Evolutionary conservation across 208 protist species (phyloP).

Genomic region (Acanthamoeba sp.): DNA sequence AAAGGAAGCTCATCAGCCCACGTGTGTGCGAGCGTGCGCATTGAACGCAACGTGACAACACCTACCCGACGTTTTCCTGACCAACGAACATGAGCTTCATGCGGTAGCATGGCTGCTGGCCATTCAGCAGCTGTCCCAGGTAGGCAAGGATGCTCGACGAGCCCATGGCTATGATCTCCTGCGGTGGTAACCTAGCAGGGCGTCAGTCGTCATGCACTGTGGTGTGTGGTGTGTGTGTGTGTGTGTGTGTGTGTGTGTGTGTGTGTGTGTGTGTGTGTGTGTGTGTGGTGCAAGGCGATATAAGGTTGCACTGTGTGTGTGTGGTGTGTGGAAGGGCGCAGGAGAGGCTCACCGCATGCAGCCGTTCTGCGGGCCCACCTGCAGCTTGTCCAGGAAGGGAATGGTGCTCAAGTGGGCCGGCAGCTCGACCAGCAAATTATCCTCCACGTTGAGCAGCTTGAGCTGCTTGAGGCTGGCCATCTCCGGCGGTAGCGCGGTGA

Average conservation of each 20-base stretch:
- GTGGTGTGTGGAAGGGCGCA: neutral
- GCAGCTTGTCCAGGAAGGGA: neutral
- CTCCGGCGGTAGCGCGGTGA: neutral
- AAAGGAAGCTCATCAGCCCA: neutral
- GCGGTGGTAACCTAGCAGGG: slow-evolving; percentile 3
- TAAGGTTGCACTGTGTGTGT: neutral
- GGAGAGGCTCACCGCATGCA: neutral
- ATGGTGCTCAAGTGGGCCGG: slow-evolving; percentile 6
- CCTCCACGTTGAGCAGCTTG: neutral
- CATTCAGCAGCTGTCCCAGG: neutral
- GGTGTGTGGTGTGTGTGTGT: neutral
- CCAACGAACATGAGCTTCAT: slow-evolving; percentile 69
- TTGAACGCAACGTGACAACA: neutral
- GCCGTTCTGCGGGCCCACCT: neutral
- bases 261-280: neutral
- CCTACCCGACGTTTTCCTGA: slow-evolving; percentile 51
- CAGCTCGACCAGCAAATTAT: neutral
- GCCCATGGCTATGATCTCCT: neutral
- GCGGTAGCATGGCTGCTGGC: slow-evolving; percentile 11
- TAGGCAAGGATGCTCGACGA: neutral
- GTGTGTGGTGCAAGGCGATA: neutral
- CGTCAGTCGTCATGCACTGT: too few relatives aligned
- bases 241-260: too few relatives aligned
- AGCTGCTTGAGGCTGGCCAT: slow-evolving; percentile 23
- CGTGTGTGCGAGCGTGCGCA: neutral